Base-by-base conservation (phyloP, 805 yeast species). In the Sugiyamaella chiloensis region DNA sequence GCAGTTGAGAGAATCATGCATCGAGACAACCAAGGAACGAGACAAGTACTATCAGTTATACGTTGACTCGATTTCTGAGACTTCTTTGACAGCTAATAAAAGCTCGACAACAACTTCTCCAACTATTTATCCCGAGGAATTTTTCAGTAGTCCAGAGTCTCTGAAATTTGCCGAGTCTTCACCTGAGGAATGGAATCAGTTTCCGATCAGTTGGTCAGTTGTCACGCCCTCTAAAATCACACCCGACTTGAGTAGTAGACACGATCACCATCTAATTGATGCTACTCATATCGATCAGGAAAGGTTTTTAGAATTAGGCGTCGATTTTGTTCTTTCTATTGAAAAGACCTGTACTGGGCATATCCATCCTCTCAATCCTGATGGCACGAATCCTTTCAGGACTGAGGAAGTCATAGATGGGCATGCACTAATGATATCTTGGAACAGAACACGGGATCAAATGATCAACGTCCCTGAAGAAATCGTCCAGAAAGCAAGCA, bases 341-440 rank as follows among this genome's bases (percentile, higher is more conserved):
- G 46, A 43, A 23, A 17, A 40, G 5, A 35, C 32, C n/a, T 43
- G 46, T 19, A 43, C 35, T 32, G 46, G 39, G 3, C 46, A 43
- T 30, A 35, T 43, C 16, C 23, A 19, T 14, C 46, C 46, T 6
- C 30, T 43, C n/a, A 24, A 35, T 21, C 23, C 46, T 8, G 46
- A 43, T 9, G 46, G 46, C 7, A 24, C 23, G 11, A 43, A 43
- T 34, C 42, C 21, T 12, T 32, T 43, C 23, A 35, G 40, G 20
- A 21, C 46, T 2, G 46, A 43, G 8, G 20, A 19, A 12, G 23
- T 24, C 8, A 26, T 26, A 26, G 46, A 43, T 19, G 46, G 46
- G 14, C 46, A 43, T 43, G 46, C 46, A 11, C 17, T 43, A 31
- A 43, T 43, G 46, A 31, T 43, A 21, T 43, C 46, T 11, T 43